Evolutionary conservation across 306 rosid genomes (phyloP).

Genomic region (Morella rubra): DNA sequence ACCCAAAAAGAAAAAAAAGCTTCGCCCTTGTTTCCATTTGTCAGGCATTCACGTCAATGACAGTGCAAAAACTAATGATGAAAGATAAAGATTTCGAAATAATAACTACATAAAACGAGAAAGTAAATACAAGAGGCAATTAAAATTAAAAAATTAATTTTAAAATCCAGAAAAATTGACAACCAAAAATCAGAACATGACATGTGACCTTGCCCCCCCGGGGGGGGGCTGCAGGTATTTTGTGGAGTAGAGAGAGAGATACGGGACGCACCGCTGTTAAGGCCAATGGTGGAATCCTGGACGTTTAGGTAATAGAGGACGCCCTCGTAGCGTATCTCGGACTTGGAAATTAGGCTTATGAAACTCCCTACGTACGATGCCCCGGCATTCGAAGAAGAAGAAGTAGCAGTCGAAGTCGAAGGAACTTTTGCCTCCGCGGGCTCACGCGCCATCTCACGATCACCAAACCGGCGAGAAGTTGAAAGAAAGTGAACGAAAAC

Average conservation of each 20-base stretch:
- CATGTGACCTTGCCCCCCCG: not conserved
- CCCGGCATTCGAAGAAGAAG: conserved; percentile 21
- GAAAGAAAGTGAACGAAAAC: not conserved
- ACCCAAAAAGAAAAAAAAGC: not conserved
- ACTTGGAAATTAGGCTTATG: conserved; percentile 65
- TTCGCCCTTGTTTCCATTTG: no score
- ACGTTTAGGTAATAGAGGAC: conserved; percentile 45
- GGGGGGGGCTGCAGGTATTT: no score
- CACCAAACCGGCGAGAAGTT: not conserved
- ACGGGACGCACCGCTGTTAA: conserved; percentile 45
- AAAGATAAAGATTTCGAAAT: not conserved
- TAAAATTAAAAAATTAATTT: not conserved
- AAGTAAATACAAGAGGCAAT: not conserved
- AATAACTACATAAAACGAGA: not conserved
- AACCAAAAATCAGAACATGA: not conserved
- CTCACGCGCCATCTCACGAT: conserved; percentile 45
- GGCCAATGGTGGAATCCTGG: conserved; percentile 60
- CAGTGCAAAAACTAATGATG: not conserved
- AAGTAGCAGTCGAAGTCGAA: conserved; percentile 2
- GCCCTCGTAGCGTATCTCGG: conserved; percentile 81
- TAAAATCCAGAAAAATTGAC: not conserved
- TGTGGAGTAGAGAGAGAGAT: not conserved
- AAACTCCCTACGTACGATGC: conserved; percentile 59
- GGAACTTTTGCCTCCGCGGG: conserved; percentile 11
- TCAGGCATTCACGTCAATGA: not conserved